Percentiles rank a stretch among this genome's conserved stretches.
Conservation (phyloP, 495 filamentous ascomycete genomes). For the Tuber melanosporum region DNA sequence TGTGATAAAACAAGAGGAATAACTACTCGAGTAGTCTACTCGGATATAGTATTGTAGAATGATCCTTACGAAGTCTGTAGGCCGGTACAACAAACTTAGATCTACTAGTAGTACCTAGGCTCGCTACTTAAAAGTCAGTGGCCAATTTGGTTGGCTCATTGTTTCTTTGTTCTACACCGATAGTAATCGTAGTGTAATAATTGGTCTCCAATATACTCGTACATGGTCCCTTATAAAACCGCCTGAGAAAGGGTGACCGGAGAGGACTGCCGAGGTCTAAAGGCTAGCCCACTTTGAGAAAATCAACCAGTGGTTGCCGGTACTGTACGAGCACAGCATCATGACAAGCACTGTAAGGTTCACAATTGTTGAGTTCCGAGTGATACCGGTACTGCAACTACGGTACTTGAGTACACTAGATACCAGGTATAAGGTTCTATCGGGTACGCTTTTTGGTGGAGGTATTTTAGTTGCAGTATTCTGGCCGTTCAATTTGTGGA, state of each 20-base stretch:
- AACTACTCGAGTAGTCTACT: neutral
- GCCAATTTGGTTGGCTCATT: neutral
- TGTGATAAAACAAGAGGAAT: neutral
- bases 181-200: neutral
- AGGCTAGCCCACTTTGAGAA: no score
- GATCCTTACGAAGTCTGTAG: neutral
- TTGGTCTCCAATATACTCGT: neutral
- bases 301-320: no score
- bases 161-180: neutral
- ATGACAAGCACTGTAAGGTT: neutral
- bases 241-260: neutral
- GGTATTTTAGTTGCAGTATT: neutral
- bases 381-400: no score
- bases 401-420: neutral
- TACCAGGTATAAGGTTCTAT: neutral
- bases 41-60: neutral
- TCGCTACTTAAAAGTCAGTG: neutral
- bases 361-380: neutral
- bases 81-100: neutral
- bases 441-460: neutral
- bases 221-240: neutral
- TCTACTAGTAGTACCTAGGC: neutral
- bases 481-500: neutral
- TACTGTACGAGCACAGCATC: no score
- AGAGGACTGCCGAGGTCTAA: no score